Conservation (phyloP, 2,329 filamentous ascomycete genomes). For the Fusarium sp. region DNA sequence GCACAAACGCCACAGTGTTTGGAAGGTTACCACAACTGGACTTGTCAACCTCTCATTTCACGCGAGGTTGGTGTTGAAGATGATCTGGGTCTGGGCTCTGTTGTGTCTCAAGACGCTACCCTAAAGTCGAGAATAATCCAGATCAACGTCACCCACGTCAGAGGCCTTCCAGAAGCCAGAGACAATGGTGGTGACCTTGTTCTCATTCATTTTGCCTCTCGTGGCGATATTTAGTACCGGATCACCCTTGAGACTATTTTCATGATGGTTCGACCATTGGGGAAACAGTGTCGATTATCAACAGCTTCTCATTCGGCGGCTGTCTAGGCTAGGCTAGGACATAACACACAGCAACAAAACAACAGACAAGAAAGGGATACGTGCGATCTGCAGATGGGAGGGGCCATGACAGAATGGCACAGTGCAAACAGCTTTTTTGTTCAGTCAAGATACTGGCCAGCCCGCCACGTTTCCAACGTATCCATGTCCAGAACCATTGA, state of each 20-base stretch:
- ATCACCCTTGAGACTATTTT: slow-evolving; percentile 9
- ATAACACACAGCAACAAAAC: slow-evolving; percentile 17
- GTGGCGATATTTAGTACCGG: slow-evolving; percentile 20
- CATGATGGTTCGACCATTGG: slow-evolving; percentile 23
- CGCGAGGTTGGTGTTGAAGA: slow-evolving; percentile 17
- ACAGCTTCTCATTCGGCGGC: slow-evolving; percentile 28
- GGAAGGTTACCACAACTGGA: not conserved
- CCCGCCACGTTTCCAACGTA: slow-evolving; percentile 43
- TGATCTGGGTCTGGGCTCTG: slow-evolving; percentile 16
- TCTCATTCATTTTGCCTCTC: slow-evolving; percentile 25
- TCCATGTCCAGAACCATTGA: slow-evolving; percentile 35
- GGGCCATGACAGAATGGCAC: slow-evolving; percentile 33
- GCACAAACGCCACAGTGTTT: slow-evolving; percentile 20
- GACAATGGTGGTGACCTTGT: slow-evolving; percentile 9
- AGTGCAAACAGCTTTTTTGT: slow-evolving; percentile 18
- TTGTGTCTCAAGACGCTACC: slow-evolving; percentile 25
- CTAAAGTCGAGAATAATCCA: slow-evolving; percentile 9
- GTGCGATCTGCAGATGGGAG: slow-evolving; percentile 34
- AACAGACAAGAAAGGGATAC: slow-evolving; percentile 1
- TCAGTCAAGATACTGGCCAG: slow-evolving; percentile 22
- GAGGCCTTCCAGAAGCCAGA: slow-evolving; percentile 27
- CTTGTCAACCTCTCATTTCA: slow-evolving; percentile 23
- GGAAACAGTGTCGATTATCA: slow-evolving; percentile 25
- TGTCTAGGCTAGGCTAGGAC: slow-evolving; percentile 10
- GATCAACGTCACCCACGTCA: slow-evolving; percentile 9